phyloP scores from a whole-genome alignment of 306 rosid species.

The Luffa aegyptiaca region DNA sequence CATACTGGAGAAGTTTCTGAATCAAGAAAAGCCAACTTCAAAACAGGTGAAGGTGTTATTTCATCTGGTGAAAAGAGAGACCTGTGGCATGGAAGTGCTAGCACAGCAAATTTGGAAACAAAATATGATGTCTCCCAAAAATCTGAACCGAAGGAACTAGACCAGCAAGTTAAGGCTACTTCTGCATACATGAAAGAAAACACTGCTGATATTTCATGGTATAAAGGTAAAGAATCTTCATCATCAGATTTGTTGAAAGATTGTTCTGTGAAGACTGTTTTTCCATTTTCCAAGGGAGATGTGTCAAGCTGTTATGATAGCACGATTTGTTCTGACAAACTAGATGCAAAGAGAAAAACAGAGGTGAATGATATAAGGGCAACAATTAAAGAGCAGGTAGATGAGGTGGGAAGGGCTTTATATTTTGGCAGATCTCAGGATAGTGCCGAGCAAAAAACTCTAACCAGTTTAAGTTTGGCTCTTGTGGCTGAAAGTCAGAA shows the following conservation, averaged over 20 bases:
- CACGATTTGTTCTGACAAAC: slow-evolving; percentile 36
- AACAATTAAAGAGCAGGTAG: slow-evolving; percentile 71
- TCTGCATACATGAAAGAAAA: slow-evolving; percentile 42
- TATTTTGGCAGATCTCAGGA: slow-evolving; percentile 56
- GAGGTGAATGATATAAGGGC: slow-evolving; percentile 47
- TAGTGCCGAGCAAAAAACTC: slow-evolving; percentile 44
- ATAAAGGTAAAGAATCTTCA: slow-evolving; percentile 53
- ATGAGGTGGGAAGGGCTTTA: slow-evolving; percentile 77
- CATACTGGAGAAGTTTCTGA: slow-evolving; percentile 29
- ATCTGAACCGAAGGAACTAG: slow-evolving; percentile 45
- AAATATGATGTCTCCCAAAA: slow-evolving; percentile 29
- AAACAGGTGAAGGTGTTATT: slow-evolving; percentile 31
- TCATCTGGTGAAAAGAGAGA: slow-evolving; percentile 39
- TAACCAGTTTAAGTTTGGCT: slow-evolving; percentile 47
- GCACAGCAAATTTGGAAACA: slow-evolving; percentile 37
- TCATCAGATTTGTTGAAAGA: slow-evolving; percentile 64
- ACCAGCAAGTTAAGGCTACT: slow-evolving; percentile 35
- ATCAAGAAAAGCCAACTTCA: slow-evolving; percentile 28
- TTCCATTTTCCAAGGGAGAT: slow-evolving; percentile 63
- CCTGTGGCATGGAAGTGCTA: slow-evolving; percentile 52
- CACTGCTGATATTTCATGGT: slow-evolving; percentile 51
- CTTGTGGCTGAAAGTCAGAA: slow-evolving; percentile 47
- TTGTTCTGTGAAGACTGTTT: slow-evolving; percentile 70
- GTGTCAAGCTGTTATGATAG: slow-evolving; percentile 37
- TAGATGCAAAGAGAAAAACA: slow-evolving; percentile 51